A percentile compares a stretch with the other conserved stretches of the same genome.
Conservation (phyloP, 352 stramenopile species). For the Pythium diclinum region DNA sequence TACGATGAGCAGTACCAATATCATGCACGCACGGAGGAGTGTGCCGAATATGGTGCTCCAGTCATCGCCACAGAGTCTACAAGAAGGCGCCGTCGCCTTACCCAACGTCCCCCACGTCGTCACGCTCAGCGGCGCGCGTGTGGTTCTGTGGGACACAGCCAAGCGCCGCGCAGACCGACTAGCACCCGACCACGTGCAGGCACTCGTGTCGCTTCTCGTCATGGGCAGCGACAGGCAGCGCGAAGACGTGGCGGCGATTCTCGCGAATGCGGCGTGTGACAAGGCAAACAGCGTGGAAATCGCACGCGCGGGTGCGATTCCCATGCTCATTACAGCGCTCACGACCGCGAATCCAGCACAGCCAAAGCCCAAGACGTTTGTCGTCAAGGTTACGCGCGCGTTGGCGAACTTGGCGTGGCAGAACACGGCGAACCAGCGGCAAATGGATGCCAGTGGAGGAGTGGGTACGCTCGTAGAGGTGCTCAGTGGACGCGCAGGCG, state of each 20-base stretch:
- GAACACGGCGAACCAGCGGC: slow-evolving; percentile 19
- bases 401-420: slow-evolving; percentile 23
- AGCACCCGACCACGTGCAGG: slow-evolving; percentile 10
- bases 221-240: slow-evolving; percentile 19
- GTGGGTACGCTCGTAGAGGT: slow-evolving; percentile 19
- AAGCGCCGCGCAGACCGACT: slow-evolving; percentile 20
- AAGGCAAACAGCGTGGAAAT: slow-evolving; percentile 16
- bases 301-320: slow-evolving; percentile 14
- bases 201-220: slow-evolving; percentile 21
- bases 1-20: background rate
- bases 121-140: slow-evolving; percentile 16
- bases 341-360: background rate
- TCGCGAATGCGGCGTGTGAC: slow-evolving; percentile 24
- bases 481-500: background rate
- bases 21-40: background rate
- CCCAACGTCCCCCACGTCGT: slow-evolving; percentile 25
- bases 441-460: slow-evolving; percentile 20
- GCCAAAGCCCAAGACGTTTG: slow-evolving; percentile 4
- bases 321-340: slow-evolving; percentile 14
- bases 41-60: background rate
- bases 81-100: slow-evolving; percentile 17
- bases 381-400: slow-evolving; percentile 13
- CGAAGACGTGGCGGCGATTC: slow-evolving; percentile 24
- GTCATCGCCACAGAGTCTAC: background rate
- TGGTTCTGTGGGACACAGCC: slow-evolving; percentile 24